Conservation (phyloP, 2,329 filamentous ascomycete genomes). For the Drechslera avenae region DNA sequence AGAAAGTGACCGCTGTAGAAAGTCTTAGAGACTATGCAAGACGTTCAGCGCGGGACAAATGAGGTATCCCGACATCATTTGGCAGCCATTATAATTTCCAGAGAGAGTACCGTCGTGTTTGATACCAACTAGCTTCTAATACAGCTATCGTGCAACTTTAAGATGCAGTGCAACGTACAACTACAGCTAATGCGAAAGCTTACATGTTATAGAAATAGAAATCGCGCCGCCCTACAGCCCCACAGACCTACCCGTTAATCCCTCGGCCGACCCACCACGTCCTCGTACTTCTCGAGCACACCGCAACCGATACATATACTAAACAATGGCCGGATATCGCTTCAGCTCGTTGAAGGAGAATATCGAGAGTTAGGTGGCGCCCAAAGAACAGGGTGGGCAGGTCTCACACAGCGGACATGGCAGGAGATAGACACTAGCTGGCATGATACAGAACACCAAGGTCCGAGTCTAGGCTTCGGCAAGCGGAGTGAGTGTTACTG, state of each 20-base stretch:
- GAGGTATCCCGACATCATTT: too few relatives aligned
- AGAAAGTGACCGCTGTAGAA: too few relatives aligned
- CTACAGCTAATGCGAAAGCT: slow-evolving; percentile 12
- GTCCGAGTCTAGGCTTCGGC: slow-evolving; percentile 22
- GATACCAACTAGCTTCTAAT: slow-evolving; percentile 2
- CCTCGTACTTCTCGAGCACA: slow-evolving; percentile 16
- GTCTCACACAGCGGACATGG: slow-evolving; percentile 13
- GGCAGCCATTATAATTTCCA: too few relatives aligned
- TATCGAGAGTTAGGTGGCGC: background rate
- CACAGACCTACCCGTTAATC: slow-evolving; percentile 9
- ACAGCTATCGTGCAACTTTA: slow-evolving; percentile 8
- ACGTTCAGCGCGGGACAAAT: too few relatives aligned
- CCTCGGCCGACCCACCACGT: slow-evolving; percentile 10
- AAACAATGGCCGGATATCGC: slow-evolving; percentile 12
- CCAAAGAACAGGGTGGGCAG: slow-evolving; percentile 8
- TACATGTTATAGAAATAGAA: slow-evolving; percentile 10
- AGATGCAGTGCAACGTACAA: background rate
- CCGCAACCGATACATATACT: slow-evolving; percentile 14
- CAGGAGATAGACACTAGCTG: too few relatives aligned
- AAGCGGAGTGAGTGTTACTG: slow-evolving; percentile 15
- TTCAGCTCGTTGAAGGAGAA: slow-evolving; percentile 13
- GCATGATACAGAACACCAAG: slow-evolving; percentile 22
- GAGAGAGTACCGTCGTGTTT: too few relatives aligned
- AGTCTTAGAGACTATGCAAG: too few relatives aligned
- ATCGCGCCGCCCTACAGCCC: slow-evolving; percentile 12